Percentiles rank a stretch among this genome's conserved stretches.
Evolutionary conservation across 768 basidiomycete genomes (phyloP).

Genomic region (Suillus clintonianus): DNA sequence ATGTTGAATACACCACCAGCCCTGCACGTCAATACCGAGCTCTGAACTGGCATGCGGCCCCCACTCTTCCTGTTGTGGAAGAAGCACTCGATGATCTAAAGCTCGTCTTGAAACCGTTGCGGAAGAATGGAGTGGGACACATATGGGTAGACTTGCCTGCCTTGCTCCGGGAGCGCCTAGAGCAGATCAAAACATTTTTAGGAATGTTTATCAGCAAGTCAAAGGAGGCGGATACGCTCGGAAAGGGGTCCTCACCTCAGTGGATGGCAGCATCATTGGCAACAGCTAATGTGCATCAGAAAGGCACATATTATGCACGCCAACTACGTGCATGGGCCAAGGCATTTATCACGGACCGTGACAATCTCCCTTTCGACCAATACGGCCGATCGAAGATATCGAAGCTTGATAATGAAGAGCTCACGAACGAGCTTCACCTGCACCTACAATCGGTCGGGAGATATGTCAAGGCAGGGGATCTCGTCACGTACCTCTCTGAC

Average conservation of each 20-base stretch:
- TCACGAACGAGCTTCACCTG: slow-evolving; percentile 10
- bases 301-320: slow-evolving; percentile 1
- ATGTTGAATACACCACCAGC: no score
- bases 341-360: slow-evolving; percentile 16
- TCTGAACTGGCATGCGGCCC: no score
- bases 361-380: slow-evolving; percentile 18
- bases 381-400: slow-evolving; percentile 20
- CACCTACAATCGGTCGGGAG: slow-evolving; percentile 22
- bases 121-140: neutral
- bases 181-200: neutral
- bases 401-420: slow-evolving; percentile 14
- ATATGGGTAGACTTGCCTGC: neutral
- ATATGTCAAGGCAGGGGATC: slow-evolving; percentile 16
- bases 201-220: neutral
- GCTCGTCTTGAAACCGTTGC: neutral
- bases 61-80: neutral
- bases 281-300: neutral
- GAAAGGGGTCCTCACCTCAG: neutral
- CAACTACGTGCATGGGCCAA: slow-evolving; percentile 21
- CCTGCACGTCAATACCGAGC: no score
- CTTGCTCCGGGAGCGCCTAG: neutral
- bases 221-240: neutral
- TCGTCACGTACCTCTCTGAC: slow-evolving; percentile 11
- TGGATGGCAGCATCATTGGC: slow-evolving; percentile 4
- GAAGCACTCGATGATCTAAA: neutral